Conservation (phyloP, 2,329 filamentous ascomycete genomes). For the Ophiosphaerella narmari region DNA sequence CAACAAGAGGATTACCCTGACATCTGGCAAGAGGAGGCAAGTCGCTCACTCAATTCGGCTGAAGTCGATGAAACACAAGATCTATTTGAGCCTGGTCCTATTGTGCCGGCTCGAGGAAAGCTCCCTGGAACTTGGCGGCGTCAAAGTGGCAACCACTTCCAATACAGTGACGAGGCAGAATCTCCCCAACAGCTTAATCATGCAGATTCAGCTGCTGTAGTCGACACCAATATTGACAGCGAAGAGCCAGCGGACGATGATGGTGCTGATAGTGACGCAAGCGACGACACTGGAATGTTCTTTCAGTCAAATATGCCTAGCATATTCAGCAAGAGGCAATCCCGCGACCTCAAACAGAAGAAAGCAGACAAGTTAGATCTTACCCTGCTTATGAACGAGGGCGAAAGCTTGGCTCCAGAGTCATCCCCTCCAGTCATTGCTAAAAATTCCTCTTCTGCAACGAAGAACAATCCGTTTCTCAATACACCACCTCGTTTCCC, state of each 20-base stretch:
- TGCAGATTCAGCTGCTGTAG: conserved; percentile 5
- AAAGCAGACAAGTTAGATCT: conserved; percentile 37
- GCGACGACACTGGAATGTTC: conserved; percentile 46
- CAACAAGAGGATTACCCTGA: conserved; percentile 40
- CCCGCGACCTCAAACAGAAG: conserved; percentile 23
- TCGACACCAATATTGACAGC: conserved; percentile 18
- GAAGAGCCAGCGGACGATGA: conserved; percentile 17
- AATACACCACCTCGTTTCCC: conserved; percentile 38
- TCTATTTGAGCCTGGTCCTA: conserved; percentile 36
- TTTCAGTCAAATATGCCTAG: conserved; percentile 40
- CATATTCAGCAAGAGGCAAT: conserved; percentile 29
- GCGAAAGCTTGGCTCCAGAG: conserved; percentile 39
- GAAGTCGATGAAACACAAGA: conserved; percentile 38
- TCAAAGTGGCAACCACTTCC: conserved; percentile 44
- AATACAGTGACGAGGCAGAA: conserved; percentile 46
- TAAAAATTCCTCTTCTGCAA: conserved; percentile 16
- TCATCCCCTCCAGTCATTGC: conserved; percentile 30
- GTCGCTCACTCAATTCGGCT: conserved; percentile 35
- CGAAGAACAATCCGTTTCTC: conserved; percentile 35
- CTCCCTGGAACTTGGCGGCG: conserved; percentile 50
- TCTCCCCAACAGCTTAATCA: conserved; percentile 14
- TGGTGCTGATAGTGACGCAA: conserved; percentile 30
- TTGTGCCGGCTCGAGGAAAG: conserved; percentile 46
- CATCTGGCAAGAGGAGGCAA: conserved; percentile 56
- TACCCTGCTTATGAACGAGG: conserved; percentile 36